Conservation (phyloP, 192 early-diverging fungal species). For the Backusella sp. region DNA sequence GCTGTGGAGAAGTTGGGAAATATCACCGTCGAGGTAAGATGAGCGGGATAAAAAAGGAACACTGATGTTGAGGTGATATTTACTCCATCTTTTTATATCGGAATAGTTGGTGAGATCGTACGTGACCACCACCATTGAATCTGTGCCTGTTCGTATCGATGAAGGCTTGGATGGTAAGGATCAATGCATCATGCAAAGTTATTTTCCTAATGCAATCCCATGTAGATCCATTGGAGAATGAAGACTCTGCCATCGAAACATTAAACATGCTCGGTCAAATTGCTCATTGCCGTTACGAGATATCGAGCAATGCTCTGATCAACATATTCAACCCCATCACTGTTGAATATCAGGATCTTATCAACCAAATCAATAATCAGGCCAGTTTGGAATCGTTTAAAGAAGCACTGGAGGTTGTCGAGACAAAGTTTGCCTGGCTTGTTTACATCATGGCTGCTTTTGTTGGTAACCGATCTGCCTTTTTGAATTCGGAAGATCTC, state of each 20-base stretch:
- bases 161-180: constrained; percentile 55
- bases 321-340: constrained; percentile 61
- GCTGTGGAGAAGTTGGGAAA: constrained; percentile 41
- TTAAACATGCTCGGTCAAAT: constrained; percentile 70
- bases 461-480: constrained; percentile 61
- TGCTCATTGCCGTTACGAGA: constrained; percentile 67
- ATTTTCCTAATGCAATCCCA: too few relatives aligned
- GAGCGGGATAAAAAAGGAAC: background rate
- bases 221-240: constrained; percentile 62
- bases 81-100: background rate
- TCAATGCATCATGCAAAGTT: background rate
- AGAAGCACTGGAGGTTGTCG: constrained; percentile 47
- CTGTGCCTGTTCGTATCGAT: constrained; percentile 48
- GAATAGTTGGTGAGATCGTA: constrained; percentile 49
- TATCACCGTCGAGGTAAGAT: constrained; percentile 42
- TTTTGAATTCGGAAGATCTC: constrained; percentile 73
- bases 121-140: constrained; percentile 49
- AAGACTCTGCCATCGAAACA: constrained; percentile 64
- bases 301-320: constrained; percentile 50
- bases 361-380: constrained; percentile 2
- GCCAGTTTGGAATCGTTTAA: constrained; percentile 37
- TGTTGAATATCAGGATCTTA: constrained; percentile 51
- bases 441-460: constrained; percentile 73
- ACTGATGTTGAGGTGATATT: background rate
- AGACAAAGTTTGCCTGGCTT: constrained; percentile 79